Evolutionary conservation across 1,139 yeast species (phyloP), one percentile per base, ranked within the genome.

Genomic region (Blastobotrys capitulatus): DNA sequence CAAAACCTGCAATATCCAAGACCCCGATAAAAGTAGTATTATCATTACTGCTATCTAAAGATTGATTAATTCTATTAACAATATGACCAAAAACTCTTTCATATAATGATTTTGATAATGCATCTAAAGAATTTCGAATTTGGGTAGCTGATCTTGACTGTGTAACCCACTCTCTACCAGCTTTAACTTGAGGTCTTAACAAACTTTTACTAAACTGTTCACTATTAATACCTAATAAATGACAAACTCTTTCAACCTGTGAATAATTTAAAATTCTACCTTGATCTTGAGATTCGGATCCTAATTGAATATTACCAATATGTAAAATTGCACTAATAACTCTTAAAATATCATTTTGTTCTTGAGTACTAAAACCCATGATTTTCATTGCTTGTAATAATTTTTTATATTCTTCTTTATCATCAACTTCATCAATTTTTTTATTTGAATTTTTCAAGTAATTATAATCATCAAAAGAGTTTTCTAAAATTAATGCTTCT

Each of bases 1-100:
- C 99, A 69, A 92, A 94, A 7, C 98, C 99, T 0, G 97, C 97
- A 60, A 92, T 94, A 73, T 92, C 99, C 52, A 92, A 73, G 2
- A 94, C 94, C 1, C 99, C 98, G 59, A 92, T 88, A 58, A 84
- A 90, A 52, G 84, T 80, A 18, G 72, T 67, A 18, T 72, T 66
- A 29, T 62, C 66, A 49, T 66, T 63, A 10, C 71, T 68, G 45
- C 70, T 69, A 36, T 76, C 79, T 43, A 90, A 74, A 49, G 80
- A 84, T n/a, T 73, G 73, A 63, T 94, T 94, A 60, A 94, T 86
- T 48, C 80, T 78, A 52, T 76, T 77, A 12, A 92, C 95, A 39
- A 94, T 78, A 60, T 74, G 80, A 49, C 86, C 86, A 69, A 94
- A 94, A 9, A 88, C 67, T 43, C 84, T 79, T 64, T 92, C 98